Evolutionary conservation across 1,284 basidiomycete genomes (phyloP), one percentile per base, ranked within the genome.

Genomic region (Trametes versicolor): DNA sequence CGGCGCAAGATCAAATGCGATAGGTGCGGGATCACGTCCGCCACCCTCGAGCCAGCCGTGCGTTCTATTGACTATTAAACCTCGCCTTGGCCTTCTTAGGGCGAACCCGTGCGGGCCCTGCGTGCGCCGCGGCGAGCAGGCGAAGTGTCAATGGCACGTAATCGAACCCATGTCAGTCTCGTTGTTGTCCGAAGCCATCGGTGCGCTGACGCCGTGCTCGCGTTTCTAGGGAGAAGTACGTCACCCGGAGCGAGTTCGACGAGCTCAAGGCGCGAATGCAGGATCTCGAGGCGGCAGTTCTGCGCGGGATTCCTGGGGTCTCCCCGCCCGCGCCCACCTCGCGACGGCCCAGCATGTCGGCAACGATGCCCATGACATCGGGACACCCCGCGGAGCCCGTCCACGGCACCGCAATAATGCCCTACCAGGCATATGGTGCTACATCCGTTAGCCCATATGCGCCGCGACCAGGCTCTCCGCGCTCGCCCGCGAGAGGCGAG

Each of bases 1-100:
- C 74, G 86, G 65, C 79, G 87, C 43, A 88, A 87, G 76, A 87
- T 88, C 72, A 87, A 85, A 72, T 88, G 87, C 72, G 85, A 88
- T 74, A 83, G 87, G 79, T 85, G 71, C 68, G 79, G 66, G 52
- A 51, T 57, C 58, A 37, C 53, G n/a, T 69, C 62, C 71, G 65
- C 73, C 41, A 7, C 56, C 55, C 66, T 61, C 62, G 63, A 64
- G 47, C 47, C 67, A 60, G 39, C 39, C 55, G 45, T 41, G 63
- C 72, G 61, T 69, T 49, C 32, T 9, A 12, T 72, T 56, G 3
- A 43, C 41, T 61, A 66, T 53, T 58, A 63, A 65, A 64, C 70
- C 58, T 54, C 51, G 48, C 66, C 59, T 65, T 57, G 43, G 68
- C 64, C 57, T 64, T 17, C 71, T 17, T 67, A 84, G 83, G 71